phyloP scores from a whole-genome alignment of 106 monocot species.

The Platanthera guangdongensis region DNA sequence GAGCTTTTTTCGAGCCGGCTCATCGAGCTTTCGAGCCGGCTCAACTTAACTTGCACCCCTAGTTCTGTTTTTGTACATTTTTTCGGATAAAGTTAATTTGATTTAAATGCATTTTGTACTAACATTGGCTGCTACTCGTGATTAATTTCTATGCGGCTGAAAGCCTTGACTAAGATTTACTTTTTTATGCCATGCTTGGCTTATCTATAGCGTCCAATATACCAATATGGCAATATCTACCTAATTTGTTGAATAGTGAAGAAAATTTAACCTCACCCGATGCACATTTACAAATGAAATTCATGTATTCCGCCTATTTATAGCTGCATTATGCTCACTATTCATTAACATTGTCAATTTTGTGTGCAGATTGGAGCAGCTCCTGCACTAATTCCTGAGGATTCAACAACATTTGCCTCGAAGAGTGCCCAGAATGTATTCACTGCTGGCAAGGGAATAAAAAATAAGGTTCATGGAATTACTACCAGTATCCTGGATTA shows the following conservation, averaged over 20 bases:
- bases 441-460: conserved; percentile 28
- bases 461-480: conserved; percentile 21
- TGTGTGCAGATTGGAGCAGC: conserved; percentile 40
- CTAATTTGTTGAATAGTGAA: neutral
- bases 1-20: too few relatives aligned
- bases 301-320: neutral
- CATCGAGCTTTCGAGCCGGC: too few relatives aligned
- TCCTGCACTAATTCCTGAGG: conserved; percentile 81
- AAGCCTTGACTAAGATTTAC: neutral
- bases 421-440: conserved; percentile 23
- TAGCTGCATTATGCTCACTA: neutral
- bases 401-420: conserved; percentile 35
- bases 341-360: neutral
- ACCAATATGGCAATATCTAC: neutral
- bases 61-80: neutral
- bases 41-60: too few relatives aligned
- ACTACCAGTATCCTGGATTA: conserved; percentile 24
- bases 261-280: neutral
- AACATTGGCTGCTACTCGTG: neutral
- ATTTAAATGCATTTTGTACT: neutral
- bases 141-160: neutral
- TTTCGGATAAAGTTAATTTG: neutral
- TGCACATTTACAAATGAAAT: neutral
- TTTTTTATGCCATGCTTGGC: neutral
- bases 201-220: neutral